Base-by-base conservation (phyloP, 176 grass and related monocot species). In the Tuctoria greenei region DNA sequence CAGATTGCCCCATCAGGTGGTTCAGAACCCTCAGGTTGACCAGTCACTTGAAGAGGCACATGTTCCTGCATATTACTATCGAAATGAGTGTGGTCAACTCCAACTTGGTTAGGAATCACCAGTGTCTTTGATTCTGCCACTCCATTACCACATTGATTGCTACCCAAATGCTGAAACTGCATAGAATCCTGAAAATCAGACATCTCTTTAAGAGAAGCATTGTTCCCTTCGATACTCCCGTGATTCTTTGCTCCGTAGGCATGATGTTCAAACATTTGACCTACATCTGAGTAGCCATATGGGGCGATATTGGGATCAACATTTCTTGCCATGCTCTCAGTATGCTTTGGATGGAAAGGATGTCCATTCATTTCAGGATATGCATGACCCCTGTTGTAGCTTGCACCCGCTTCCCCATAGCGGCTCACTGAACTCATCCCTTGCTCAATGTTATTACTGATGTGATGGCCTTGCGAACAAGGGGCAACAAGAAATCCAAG, bases 401-500 rank as follows among this genome's bases (percentile, higher is more conserved):
- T 61, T 60, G 47, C 54, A 70, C 62, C 74, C 40, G 41, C 18
- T 66, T 90, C 75, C 15, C n/a, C 82, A 71, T 81, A 90, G 37
- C 74, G 76, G 23, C 72, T 77, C 41, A 85, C 37, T 17, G 76
- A 46, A 58, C 43, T 73, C 65, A 69, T 16, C 60, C 73, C 84
- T 87, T 65, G 47, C 70, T 79, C 82, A 54, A 76, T 90, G 58
- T 73, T 82, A 71, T 83, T 69, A 82, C 39, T 81, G 6, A 67
- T 56, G 65, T 66, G 77, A 36, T 74, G 77, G 27, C 58, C 67
- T 20, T 84, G 66, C 10, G 80, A 68, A 88, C 71, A 80, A 23
- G 78, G 71, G 59, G 75, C 37, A 79, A 78, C 61, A 82, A 84
- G 62, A 73, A 85, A 93, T 65, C 75, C 87, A 76, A 84, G 87